Conservation (phyloP, 495 filamentous ascomycete genomes). For the Geopyxis carbonaria region DNA sequence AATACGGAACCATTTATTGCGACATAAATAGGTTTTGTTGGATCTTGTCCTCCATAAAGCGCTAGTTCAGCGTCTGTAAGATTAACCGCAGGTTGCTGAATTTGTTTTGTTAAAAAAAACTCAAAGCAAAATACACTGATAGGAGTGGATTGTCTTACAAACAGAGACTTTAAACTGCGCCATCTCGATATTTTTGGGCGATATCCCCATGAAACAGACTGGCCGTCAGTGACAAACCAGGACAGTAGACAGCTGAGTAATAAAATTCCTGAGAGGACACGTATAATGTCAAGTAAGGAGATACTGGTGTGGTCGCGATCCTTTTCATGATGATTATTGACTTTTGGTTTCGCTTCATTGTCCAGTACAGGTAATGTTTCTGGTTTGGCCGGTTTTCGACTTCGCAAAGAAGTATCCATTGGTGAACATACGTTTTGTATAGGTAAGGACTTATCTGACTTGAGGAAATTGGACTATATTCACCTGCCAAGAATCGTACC, state of each 20-base stretch:
- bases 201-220: conserved; percentile 50
- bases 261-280: conserved; percentile 51
- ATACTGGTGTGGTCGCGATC: too few relatives aligned
- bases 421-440: too few relatives aligned
- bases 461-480: too few relatives aligned
- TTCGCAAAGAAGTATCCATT: too few relatives aligned
- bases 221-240: conserved; percentile 60
- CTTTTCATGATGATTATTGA: too few relatives aligned
- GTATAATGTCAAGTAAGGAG: conserved; percentile 54
- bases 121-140: not conserved
- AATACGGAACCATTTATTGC: conserved; percentile 88
- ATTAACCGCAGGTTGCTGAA: conserved; percentile 26
- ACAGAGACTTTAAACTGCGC: conserved; percentile 42
- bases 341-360: too few relatives aligned
- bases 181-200: conserved; percentile 51
- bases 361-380: too few relatives aligned
- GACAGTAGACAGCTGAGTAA: conserved; percentile 53
- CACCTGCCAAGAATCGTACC: too few relatives aligned
- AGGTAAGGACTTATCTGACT: too few relatives aligned
- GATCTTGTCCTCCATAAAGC: conserved; percentile 62
- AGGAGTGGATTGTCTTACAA: conserved; percentile 32
- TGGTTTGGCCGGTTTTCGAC: too few relatives aligned
- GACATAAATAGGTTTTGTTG: conserved; percentile 64
- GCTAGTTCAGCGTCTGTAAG: conserved; percentile 57
- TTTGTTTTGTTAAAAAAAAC: conserved; percentile 3